Evolutionary conservation across 202 grass and related monocot genomes (phyloP), one percentile per base, ranked within the genome.

Genomic region (Digitaria exilis): DNA sequence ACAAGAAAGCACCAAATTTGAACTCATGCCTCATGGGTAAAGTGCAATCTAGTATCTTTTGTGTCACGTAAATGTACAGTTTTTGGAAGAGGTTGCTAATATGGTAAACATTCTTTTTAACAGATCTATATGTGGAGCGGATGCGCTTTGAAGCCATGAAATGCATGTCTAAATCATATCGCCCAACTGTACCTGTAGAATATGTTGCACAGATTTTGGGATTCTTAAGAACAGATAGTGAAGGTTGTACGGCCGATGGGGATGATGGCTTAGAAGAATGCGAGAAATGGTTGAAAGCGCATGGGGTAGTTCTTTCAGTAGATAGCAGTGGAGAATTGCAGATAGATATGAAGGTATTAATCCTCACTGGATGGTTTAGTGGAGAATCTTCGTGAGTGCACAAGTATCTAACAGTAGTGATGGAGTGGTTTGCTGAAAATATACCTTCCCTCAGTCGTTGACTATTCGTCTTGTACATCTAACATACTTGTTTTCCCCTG

Each of bases 1-100:
- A 98, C 75, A 95, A 91, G 73, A 43, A 79, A 43, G 92, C 92
- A 9, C 95, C 95, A 21, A 97, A 98, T 80, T 79, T 98, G 57
- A 95, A 98, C 35, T 88, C 85, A 58, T 95, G 68, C 76, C 88
- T 98, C 65, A 98, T 98, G 95, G 92, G 95, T 98, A 98, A 79
- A 71, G 54, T 64, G 15, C 57, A 39, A 64, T 75, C 13, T 70
- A 29, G 8, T 62, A 32, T 69, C 39, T 84, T 84, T 28, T 21
- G 8, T 26, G 24, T 69, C 18, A 35, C 68, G 71, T 77, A 37
- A 83, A 25, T 61, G n/a, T 75, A 46, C 39, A 56, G 10, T 26
- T 75, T 46, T 15, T 29, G 21, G 50, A 37, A 64, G 63, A 84
- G 18, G 21, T 62, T 80, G 41, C 65, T 71, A 13, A 76, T 87